Evolutionary conservation across 1,139 yeast species (phyloP).

Genomic region (Lodderomyces elongisporus): DNA sequence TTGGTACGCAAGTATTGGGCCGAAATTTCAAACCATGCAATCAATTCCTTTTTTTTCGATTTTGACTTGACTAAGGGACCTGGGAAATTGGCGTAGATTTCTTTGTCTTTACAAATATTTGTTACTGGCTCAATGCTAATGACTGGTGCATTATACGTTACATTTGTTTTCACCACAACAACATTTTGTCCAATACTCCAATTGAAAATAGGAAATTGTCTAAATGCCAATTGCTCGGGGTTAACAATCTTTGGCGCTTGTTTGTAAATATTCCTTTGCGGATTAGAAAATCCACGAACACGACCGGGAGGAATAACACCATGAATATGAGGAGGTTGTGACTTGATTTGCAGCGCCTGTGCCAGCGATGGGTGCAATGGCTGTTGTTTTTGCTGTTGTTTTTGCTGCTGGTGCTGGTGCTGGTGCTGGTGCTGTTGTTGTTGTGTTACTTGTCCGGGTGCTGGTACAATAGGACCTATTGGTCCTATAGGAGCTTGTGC

Average conservation of each 20-base stretch:
- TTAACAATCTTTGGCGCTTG: slow-evolving; percentile 26
- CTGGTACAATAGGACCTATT: no score
- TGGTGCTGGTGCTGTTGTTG: slow-evolving; percentile 1
- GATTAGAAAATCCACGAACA: slow-evolving; percentile 26
- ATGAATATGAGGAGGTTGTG: no score
- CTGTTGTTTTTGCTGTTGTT: neutral
- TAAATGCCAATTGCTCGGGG: slow-evolving; percentile 34
- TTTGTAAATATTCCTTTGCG: slow-evolving; percentile 22
- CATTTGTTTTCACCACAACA: slow-evolving; percentile 26
- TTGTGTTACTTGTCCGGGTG: slow-evolving; percentile 4
- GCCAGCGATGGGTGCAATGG: slow-evolving; percentile 4
- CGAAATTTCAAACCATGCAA: slow-evolving; percentile 49
- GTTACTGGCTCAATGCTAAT: slow-evolving; percentile 18
- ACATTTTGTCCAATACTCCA: slow-evolving; percentile 51
- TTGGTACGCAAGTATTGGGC: slow-evolving; percentile 10
- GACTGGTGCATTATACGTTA: slow-evolving; percentile 11
- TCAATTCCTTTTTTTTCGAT: slow-evolving; percentile 58
- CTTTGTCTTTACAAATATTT: slow-evolving; percentile 18
- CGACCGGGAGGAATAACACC: slow-evolving; percentile 15
- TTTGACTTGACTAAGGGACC: slow-evolving; percentile 59
- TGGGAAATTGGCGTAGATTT: slow-evolving; percentile 40
- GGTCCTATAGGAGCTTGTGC: no score
- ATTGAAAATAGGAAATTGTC: slow-evolving; percentile 75
- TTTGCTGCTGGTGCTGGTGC: slow-evolving; percentile 2
- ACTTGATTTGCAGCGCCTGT: no score